These are phyloP conservation scores for Leptographium lundbergii DNA, from an alignment of 2,329 filamentous ascomycete genomes.

Conservation along the genomic window DNA sequence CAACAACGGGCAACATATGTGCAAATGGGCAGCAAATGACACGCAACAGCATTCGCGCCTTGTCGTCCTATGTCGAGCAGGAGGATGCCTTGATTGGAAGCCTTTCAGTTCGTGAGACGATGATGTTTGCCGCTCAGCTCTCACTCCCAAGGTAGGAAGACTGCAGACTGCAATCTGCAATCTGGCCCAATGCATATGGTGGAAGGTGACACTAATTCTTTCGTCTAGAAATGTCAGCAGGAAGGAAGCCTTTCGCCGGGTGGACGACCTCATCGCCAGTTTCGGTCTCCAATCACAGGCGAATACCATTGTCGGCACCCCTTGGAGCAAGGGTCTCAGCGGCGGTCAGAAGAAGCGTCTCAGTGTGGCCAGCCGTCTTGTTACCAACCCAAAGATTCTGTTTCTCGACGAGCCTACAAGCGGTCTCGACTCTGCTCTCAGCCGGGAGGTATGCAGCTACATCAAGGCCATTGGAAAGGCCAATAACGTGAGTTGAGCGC, in stretches of 20 bases:
- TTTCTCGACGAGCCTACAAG: slow-evolving; percentile 80
- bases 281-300: slow-evolving; percentile 62
- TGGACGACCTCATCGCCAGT: slow-evolving; percentile 52
- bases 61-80: slow-evolving; percentile 75
- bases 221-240: slow-evolving; percentile 23
- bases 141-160: slow-evolving; percentile 35
- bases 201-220: slow-evolving; percentile 5
- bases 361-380: slow-evolving; percentile 67
- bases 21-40: slow-evolving; percentile 50
- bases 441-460: slow-evolving; percentile 64
- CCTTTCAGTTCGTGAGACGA: slow-evolving; percentile 66
- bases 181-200: no score
- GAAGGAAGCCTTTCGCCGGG: slow-evolving; percentile 46
- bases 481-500: slow-evolving; percentile 40
- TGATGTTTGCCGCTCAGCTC: slow-evolving; percentile 65
- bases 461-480: slow-evolving; percentile 52
- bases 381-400: slow-evolving; percentile 67
- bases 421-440: slow-evolving; percentile 67
- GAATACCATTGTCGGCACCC: slow-evolving; percentile 65
- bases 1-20: slow-evolving; percentile 32
- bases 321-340: slow-evolving; percentile 70
- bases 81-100: slow-evolving; percentile 75
- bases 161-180: not conserved
- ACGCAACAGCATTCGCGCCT: slow-evolving; percentile 42
- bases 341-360: slow-evolving; percentile 76